Evolutionary conservation across 495 filamentous ascomycete species (phyloP).

Genomic region (Talaromyces nanjingensis): DNA sequence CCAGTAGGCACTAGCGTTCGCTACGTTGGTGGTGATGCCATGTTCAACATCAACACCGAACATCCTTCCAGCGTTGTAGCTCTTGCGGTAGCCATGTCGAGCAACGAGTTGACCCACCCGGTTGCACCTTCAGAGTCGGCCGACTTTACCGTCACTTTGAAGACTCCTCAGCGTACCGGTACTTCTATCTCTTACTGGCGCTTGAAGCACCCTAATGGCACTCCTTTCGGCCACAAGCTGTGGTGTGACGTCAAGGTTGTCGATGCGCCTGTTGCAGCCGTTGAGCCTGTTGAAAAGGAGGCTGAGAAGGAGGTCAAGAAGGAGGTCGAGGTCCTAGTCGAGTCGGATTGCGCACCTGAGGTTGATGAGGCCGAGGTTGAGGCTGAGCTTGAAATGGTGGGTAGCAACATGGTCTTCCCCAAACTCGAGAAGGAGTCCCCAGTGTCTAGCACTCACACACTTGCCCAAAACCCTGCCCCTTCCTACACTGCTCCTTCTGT

Average conservation of each 20-base stretch:
- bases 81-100: conserved; percentile 68
- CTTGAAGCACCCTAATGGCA: conserved; percentile 72
- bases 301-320: not conserved
- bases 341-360: not conserved
- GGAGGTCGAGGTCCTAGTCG: not conserved
- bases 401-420: conserved; percentile 91
- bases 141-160: conserved; percentile 78
- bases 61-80: conserved; percentile 69
- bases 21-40: conserved; percentile 88
- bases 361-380: not conserved
- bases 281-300: conserved; percentile 12
- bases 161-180: conserved; percentile 65
- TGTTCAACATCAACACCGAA: conserved; percentile 77
- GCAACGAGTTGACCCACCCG: conserved; percentile 63
- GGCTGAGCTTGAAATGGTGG: conserved; percentile 17
- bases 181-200: conserved; percentile 94
- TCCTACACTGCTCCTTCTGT: conserved; percentile 25
- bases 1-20: conserved; percentile 84
- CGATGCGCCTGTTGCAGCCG: conserved; percentile 21
- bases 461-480: conserved; percentile 17
- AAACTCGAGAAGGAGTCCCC: conserved; percentile 94
- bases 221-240: conserved; percentile 81
- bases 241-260: conserved; percentile 87
- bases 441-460: conserved; percentile 62
- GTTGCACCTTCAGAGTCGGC: conserved; percentile 65